phyloP scores from a whole-genome alignment of 805 yeast genomes.

The Saturnispora bothae region DNA sequence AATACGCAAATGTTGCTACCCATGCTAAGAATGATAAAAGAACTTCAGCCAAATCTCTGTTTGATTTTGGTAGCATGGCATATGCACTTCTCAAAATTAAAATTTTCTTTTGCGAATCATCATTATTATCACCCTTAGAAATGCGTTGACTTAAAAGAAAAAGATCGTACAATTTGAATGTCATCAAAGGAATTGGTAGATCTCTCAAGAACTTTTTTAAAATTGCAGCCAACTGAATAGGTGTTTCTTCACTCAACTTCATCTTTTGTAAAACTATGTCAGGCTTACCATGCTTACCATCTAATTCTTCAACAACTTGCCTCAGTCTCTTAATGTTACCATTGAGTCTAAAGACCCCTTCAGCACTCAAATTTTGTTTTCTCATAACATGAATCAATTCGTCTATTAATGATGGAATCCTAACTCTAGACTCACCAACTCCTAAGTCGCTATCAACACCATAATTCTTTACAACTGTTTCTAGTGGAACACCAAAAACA shows the following conservation, averaged over 20 bases:
- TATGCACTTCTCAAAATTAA: slow-evolving; percentile 53
- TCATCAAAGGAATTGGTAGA: slow-evolving; percentile 82
- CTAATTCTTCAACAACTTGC: slow-evolving; percentile 63
- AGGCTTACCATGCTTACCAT: slow-evolving; percentile 49
- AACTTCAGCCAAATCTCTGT: slow-evolving; percentile 82
- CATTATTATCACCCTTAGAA: slow-evolving; percentile 7
- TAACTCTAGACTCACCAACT: slow-evolving; percentile 67
- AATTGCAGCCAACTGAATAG: slow-evolving; percentile 87
- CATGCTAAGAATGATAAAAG: slow-evolving; percentile 77
- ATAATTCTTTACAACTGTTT: slow-evolving; percentile 48
- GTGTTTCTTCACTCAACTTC: slow-evolving; percentile 59
- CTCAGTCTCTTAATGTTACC: slow-evolving; percentile 83
- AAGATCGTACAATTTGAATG: slow-evolving; percentile 60
- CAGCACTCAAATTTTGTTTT: slow-evolving; percentile 88
- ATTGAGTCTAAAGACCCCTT: slow-evolving; percentile 91
- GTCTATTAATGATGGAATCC: slow-evolving; percentile 79
- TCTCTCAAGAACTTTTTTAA: slow-evolving; percentile 87
- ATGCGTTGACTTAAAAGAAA: slow-evolving; percentile 65
- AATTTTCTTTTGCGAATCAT: slow-evolving; percentile 29
- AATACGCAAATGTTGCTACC: slow-evolving; percentile 92
- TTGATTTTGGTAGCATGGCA: slow-evolving; percentile 68
- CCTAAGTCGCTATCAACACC: slow-evolving; percentile 84
- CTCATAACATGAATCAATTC: slow-evolving; percentile 75
- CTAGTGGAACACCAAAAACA: slow-evolving; percentile 76
- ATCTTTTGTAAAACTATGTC: slow-evolving; percentile 41